Evolutionary conservation across 1,284 basidiomycete genomes (phyloP).

Genomic region (Puccinia brachypodii): DNA sequence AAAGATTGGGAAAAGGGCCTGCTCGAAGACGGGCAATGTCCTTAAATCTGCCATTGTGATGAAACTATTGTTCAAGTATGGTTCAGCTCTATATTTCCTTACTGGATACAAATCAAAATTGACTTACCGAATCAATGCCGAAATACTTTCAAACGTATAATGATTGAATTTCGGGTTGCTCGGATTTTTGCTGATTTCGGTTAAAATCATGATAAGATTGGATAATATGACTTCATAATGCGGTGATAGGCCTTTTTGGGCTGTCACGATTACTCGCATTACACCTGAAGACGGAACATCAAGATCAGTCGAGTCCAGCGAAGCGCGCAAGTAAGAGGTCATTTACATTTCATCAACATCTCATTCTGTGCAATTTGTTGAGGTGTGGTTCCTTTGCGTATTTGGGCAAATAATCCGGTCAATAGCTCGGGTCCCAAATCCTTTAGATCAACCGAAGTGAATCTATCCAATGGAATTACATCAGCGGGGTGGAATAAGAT

Average conservation of each 20-base stretch:
- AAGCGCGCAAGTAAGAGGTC: neutral
- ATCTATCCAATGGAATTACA: constrained; percentile 56
- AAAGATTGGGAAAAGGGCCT: constrained; percentile 74
- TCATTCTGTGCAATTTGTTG: constrained; percentile 98
- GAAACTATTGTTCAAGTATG: constrained; percentile 63
- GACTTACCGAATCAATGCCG: constrained; percentile 77
- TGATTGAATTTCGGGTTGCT: constrained; percentile 98
- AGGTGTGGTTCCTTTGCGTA: constrained; percentile 77
- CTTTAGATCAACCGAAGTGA: constrained; percentile 79
- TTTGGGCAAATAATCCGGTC: constrained; percentile 74
- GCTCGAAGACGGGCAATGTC: constrained; percentile 75
- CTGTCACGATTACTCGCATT: constrained; percentile 90
- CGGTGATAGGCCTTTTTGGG: constrained; percentile 73
- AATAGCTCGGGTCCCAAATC: constrained; percentile 76
- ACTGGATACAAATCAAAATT: neutral
- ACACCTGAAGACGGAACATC: constrained; percentile 56
- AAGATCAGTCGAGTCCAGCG: neutral
- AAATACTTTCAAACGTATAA: constrained; percentile 92
- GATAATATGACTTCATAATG: constrained; percentile 69
- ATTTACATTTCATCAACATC: constrained; percentile 88
- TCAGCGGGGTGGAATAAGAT: neutral
- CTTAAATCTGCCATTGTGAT: constrained; percentile 70
- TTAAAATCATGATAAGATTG: constrained; percentile 77
- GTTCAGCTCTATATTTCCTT: neutral
- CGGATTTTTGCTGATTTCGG: constrained; percentile 88